Evolutionary conservation across 1,284 basidiomycete genomes (phyloP).

Genomic region (Neolentinus lepideus): DNA sequence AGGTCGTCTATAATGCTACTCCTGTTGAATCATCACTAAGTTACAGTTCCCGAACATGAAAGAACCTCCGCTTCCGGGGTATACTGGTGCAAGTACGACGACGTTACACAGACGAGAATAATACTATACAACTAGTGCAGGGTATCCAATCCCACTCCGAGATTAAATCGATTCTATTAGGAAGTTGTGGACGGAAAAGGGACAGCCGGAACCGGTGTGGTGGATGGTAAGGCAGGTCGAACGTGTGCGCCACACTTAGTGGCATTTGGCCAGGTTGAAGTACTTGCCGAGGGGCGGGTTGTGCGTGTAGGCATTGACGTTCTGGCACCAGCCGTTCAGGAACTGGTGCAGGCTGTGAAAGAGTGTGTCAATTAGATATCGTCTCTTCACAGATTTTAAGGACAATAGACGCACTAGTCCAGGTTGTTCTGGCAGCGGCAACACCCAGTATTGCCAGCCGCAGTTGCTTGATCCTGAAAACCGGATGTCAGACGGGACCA

Average conservation of each 20-base stretch:
- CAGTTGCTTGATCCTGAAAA: slow-evolving; percentile 47
- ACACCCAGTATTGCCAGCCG: slow-evolving; percentile 41
- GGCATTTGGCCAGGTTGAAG: slow-evolving; percentile 58
- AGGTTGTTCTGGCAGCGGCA: slow-evolving; percentile 76
- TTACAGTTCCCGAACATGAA: too few relatives aligned
- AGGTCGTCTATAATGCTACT: too few relatives aligned
- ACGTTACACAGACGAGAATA: too few relatives aligned
- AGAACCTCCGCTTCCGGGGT: too few relatives aligned
- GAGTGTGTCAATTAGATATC: slow-evolving; percentile 18
- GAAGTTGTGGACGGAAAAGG: too few relatives aligned
- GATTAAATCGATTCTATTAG: too few relatives aligned
- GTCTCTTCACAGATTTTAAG: not conserved
- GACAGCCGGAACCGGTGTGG: too few relatives aligned
- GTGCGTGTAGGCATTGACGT: slow-evolving; percentile 45
- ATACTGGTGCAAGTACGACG: too few relatives aligned
- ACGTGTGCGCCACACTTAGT: slow-evolving; percentile 1
- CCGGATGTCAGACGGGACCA: slow-evolving; percentile 4
- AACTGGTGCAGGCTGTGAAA: slow-evolving; percentile 64
- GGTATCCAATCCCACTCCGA: too few relatives aligned
- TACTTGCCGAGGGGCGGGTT: slow-evolving; percentile 47
- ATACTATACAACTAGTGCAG: too few relatives aligned
- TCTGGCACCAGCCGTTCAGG: slow-evolving; percentile 75
- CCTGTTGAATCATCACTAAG: too few relatives aligned
- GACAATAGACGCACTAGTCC: slow-evolving; percentile 51
- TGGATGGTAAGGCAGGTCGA: too few relatives aligned